Conservation (phyloP, 169 alveolate genomes). For the Condylostoma magnum region DNA sequence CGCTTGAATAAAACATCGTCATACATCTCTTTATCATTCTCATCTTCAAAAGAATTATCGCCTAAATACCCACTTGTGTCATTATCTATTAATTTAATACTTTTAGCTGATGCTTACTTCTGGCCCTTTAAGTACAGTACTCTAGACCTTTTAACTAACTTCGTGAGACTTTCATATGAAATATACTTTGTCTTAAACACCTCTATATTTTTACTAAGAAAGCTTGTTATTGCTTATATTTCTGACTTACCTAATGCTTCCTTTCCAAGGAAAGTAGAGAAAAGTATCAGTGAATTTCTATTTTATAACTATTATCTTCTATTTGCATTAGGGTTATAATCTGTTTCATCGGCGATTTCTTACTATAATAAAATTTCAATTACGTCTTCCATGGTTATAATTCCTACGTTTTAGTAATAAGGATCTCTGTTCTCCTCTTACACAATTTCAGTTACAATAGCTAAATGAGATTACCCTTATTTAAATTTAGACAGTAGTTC, state of each 20-base stretch:
- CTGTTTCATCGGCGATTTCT: conserved; percentile 42
- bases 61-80: not conserved
- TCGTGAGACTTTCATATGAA: not conserved
- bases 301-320: not conserved
- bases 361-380: conserved; percentile 46
- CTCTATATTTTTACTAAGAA: not conserved
- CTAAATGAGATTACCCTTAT: conserved; percentile 42
- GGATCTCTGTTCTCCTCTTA: conserved; percentile 37
- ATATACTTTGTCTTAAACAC: not conserved
- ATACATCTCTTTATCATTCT: not conserved
- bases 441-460: conserved; percentile 32
- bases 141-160: not conserved
- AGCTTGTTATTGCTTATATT: not conserved
- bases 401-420: conserved; percentile 35
- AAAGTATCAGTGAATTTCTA: not conserved
- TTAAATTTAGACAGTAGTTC: conserved; percentile 35
- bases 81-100: not conserved
- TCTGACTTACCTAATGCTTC: not conserved
- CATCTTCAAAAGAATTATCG: not conserved
- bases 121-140: not conserved
- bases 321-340: not conserved
- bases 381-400: conserved; percentile 61
- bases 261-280: not conserved
- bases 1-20: not conserved
- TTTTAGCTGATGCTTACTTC: not conserved